These are phyloP conservation scores for Rhodotorula diobovata DNA, from an alignment of 768 basidiomycete species.

Conservation along the genomic window DNA sequence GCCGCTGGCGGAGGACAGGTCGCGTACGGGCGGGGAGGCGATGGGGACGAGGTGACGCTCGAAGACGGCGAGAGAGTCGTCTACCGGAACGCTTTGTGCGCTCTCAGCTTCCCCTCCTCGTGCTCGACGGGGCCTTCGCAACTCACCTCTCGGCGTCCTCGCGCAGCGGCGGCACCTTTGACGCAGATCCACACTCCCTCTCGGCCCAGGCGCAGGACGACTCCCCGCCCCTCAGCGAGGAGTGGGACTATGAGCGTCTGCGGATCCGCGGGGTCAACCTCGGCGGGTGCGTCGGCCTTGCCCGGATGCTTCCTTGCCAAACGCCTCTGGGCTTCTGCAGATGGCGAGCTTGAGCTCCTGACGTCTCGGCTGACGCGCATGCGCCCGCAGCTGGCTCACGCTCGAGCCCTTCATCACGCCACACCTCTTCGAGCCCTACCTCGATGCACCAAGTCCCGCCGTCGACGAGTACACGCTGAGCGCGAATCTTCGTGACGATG, in stretches of 20 bases:
- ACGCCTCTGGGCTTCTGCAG: rapidly evolving
- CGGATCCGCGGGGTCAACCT: constrained; percentile 55
- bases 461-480: constrained; percentile 83
- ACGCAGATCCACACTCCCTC: constrained; percentile 42
- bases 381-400: constrained; percentile 27
- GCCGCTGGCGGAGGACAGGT: too few relatives aligned
- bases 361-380: not conserved
- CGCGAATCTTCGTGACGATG: constrained; percentile 56
- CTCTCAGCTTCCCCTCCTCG: not conserved
- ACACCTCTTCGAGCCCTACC: constrained; percentile 51
- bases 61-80: constrained; percentile 52
- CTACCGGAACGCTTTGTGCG: constrained; percentile 66
- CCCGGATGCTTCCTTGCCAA: too few relatives aligned
- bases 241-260: constrained; percentile 35
- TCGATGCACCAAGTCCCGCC: constrained; percentile 49
- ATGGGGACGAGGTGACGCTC: constrained; percentile 18
- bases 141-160: not conserved
- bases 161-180: constrained; percentile 49
- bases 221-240: constrained; percentile 43
- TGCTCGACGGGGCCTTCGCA: not conserved
- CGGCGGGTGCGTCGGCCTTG: constrained; percentile 55
- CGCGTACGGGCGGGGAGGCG: not conserved
- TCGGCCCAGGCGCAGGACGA: constrained; percentile 46
- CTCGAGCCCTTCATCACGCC: constrained; percentile 54
- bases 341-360: not conserved